Evolutionary conservation across 148 eudicot species (phyloP), one percentile per base, ranked within the genome.

Genomic region (Pouteria glomerata): DNA sequence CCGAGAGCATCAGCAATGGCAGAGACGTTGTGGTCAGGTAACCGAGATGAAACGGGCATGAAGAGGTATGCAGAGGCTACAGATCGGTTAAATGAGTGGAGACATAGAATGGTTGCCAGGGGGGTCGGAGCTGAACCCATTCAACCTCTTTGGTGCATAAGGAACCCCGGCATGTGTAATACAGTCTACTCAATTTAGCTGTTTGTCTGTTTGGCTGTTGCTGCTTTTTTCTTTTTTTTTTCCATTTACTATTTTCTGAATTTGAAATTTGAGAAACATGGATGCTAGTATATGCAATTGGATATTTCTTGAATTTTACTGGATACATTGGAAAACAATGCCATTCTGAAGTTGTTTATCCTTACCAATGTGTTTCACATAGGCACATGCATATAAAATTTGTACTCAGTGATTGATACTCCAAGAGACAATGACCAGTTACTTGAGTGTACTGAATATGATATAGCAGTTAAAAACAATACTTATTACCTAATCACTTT

Each of bases 81-180:
- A 0, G 90, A 94, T 66, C 48, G 97, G 81, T 76, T 94, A 74
- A 83, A 80, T 13, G 90, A 89, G 81, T 94, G 98, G 98, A 82
- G 95, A 72, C 63, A 81, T 42, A 79, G 91, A 75, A 94, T 94
- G 98, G 96, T 94, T 41, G 27, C 57, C 16, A 86, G 97, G 70
- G 97, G 98, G 21, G 77, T 91, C 1, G 76, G 83, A 18, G 97
- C 97, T 45, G 98, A 94, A 77, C 96, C 98, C 6, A 83, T 94
- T 75, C 98, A 94, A 61, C 97, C 97, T 7, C 90, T 91, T 42
- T 94, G 98, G 98, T 94, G 97, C 55, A 37, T 67, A 3, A 83
- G 89, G 80, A 91, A 94, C 73, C 97, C 97, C 14, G 97, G 98
- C 63, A 94, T 91, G 98, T 94, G 98, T 70, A 86, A 94, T 62